Base-by-base conservation (phyloP, 106 monocot species). In the Iris macrosiphon region DNA sequence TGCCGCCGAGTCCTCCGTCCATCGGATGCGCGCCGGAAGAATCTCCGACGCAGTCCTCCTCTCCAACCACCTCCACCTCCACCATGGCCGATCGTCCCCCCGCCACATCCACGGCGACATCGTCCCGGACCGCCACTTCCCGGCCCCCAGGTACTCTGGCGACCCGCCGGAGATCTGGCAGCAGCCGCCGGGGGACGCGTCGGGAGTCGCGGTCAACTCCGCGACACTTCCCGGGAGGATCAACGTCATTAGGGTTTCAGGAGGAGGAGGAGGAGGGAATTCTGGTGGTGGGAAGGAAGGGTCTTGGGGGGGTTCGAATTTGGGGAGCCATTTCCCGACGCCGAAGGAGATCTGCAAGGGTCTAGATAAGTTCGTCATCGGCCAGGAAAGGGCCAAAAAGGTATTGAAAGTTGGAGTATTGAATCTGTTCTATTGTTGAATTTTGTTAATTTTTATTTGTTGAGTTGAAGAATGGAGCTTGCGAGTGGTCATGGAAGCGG, bases 91-190 rank as follows among this genome's bases (percentile, higher is more conserved):
- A 25, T 65, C 55, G 18, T 15, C 2, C 15, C 46, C 69, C 28
- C 53, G 31, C 64, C 45, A 28, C 37, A 60, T 45, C 49, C 77
- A 71, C 24, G 66, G 74, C 38, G 70, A 83, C 33, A 60, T 72
- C 39, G 79, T 72, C 16, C n/a, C n/a, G n/a, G 74, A 79, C 38
- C 63, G 72, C 19, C 59, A 40, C 16, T 54, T n/a, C n/a, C n/a
- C n/a, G n/a, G n/a, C 31, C 34, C 31, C 42, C 31, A 31, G 13
- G 1, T 39, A 40, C 2, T 24, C 45, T 0, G 83, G 88, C 2
- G 88, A 89, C 16, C 79, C 83, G 7, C 88, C 88, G 24, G 88
- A 89, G 79, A 83, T 80, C 51, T 89, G 88, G 88, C 69, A 83
- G 68, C 83, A 83, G 70, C 83, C 82, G 1, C 64, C 35, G 40